Conservation (phyloP, 75 land plant genomes). For the Chamaecyparis obtusa region DNA sequence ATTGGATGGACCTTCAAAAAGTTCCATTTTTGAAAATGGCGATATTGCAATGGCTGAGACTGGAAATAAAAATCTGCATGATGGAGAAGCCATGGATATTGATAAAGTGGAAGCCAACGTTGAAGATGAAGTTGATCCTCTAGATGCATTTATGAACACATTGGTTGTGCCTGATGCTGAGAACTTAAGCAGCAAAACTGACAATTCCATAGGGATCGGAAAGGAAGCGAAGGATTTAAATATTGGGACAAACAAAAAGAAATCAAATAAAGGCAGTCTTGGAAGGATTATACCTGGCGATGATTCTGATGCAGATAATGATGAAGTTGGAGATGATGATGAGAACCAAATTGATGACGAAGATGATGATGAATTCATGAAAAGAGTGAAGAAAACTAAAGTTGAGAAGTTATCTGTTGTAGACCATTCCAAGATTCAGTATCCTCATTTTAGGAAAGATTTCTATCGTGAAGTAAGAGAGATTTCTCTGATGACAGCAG, state of each 20-base stretch:
- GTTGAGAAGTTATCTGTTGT: constrained; percentile 91
- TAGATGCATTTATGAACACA: constrained; percentile 97
- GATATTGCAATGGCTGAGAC: constrained; percentile 37
- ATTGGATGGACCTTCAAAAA: constrained; percentile 33
- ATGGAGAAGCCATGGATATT: constrained; percentile 12
- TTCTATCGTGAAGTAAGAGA: constrained; percentile 94
- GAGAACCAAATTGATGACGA: constrained; percentile 62
- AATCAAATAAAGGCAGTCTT: constrained; percentile 28
- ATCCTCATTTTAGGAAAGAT: constrained; percentile 75
- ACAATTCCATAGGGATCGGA: constrained; percentile 2
- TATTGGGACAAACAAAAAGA: constrained; percentile 22
- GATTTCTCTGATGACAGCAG: constrained; percentile 71
- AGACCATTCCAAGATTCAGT: constrained; percentile 90
- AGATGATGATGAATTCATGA: constrained; percentile 98
- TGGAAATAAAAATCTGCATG: constrained; percentile 19
- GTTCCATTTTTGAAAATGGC: constrained; percentile 22
- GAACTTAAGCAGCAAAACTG: constrained; percentile 33
- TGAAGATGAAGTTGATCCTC: constrained; percentile 94
- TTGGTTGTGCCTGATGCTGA: constrained; percentile 91
- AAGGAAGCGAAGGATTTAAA: constrained; percentile 10
- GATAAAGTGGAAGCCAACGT: constrained; percentile 21
- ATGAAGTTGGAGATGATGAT: constrained; percentile 55
- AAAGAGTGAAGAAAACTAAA: constrained; percentile 97
- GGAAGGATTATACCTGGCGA: constrained; percentile 88
- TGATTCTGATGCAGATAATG: constrained; percentile 64